A percentile compares a stretch with the other conserved stretches of the same genome.
Conservation (phyloP, 352 stramenopile genomes). For the Pythium periplocum region DNA sequence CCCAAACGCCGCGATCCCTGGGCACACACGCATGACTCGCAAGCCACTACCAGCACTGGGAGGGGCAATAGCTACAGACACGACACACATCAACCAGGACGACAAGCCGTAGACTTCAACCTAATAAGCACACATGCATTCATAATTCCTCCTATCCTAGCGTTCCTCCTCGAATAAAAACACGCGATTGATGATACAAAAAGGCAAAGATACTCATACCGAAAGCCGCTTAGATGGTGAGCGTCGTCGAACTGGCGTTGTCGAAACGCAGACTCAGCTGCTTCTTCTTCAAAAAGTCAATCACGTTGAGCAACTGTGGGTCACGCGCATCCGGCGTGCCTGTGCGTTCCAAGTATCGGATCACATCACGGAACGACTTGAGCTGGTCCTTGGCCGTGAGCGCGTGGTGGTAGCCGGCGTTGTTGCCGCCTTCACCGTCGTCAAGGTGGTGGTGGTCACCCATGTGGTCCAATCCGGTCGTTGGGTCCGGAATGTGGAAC, state of each 20-base stretch:
- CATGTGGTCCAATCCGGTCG: slow-evolving; percentile 23
- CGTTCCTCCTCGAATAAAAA: too few relatives aligned
- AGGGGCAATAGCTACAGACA: too few relatives aligned
- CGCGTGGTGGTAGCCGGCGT: slow-evolving; percentile 23
- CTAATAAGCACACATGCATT: too few relatives aligned
- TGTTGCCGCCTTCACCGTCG: slow-evolving; percentile 28
- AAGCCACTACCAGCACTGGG: too few relatives aligned
- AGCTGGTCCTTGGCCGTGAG: slow-evolving; percentile 75
- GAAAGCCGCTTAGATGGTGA: slow-evolving; percentile 59
- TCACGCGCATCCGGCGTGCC: slow-evolving; percentile 58
- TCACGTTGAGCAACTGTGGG: slow-evolving; percentile 66
- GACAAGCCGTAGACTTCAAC: too few relatives aligned
- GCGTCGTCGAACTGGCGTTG: slow-evolving; percentile 75
- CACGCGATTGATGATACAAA: too few relatives aligned
- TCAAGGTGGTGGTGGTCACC: slow-evolving; percentile 19
- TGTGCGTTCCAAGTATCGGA: slow-evolving; percentile 78
- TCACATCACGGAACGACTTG: slow-evolving; percentile 83
- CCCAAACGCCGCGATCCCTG: too few relatives aligned
- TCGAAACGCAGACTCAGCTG: slow-evolving; percentile 83
- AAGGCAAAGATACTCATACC: too few relatives aligned
- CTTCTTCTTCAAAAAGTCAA: slow-evolving; percentile 88
- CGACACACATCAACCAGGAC: too few relatives aligned
- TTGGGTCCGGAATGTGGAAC: slow-evolving; percentile 65
- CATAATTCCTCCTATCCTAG: too few relatives aligned
- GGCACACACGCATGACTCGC: too few relatives aligned